These are phyloP conservation scores for Didymella pinodella DNA, from an alignment of 2,329 filamentous ascomycete genomes.

Conservation along the genomic window DNA sequence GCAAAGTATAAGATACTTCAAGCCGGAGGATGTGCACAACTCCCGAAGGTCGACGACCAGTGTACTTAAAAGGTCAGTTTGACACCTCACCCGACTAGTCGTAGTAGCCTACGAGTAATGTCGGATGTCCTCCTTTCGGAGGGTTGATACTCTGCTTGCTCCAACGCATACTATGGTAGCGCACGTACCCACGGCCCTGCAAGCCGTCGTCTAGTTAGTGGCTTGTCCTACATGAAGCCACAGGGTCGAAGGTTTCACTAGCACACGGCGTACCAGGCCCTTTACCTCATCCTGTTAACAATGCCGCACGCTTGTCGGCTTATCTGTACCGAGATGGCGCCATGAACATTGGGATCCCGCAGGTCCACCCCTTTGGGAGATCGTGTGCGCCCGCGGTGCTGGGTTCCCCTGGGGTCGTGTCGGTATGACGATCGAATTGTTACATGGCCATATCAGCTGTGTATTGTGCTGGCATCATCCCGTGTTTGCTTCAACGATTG, in stretches of 20 bases:
- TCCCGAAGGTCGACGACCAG: conserved; percentile 10
- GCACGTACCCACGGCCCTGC: conserved; percentile 17
- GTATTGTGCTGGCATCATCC: conserved; percentile 5
- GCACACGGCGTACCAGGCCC: conserved; percentile 13
- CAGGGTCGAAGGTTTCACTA: conserved; percentile 23
- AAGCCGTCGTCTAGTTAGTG: conserved; percentile 18
- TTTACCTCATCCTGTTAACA: conserved; percentile 20
- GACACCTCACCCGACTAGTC: conserved; percentile 22
- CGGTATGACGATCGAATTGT: conserved; percentile 12
- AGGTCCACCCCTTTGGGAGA: conserved; percentile 11
- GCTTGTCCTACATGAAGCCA: conserved; percentile 20
- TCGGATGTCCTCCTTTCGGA: conserved; percentile 18
- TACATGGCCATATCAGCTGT: background rate
- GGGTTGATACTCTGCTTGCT: conserved; percentile 19
- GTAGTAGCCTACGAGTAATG: conserved; percentile 20
- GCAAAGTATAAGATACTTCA: conserved; percentile 9
- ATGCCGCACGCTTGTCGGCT: conserved; percentile 9
- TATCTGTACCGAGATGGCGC: conserved; percentile 15
- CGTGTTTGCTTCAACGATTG: conserved; percentile 1
- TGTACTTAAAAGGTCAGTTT: conserved; percentile 21
- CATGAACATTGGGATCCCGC: conserved; percentile 3
- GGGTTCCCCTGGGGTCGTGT: conserved; percentile 3
- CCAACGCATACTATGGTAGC: conserved; percentile 14
- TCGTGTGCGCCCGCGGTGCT: conserved; percentile 13
- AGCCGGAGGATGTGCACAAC: conserved; percentile 14